Base-by-base conservation (phyloP, 1,284 basidiomycete species). In the Schizophyllum amplum region DNA sequence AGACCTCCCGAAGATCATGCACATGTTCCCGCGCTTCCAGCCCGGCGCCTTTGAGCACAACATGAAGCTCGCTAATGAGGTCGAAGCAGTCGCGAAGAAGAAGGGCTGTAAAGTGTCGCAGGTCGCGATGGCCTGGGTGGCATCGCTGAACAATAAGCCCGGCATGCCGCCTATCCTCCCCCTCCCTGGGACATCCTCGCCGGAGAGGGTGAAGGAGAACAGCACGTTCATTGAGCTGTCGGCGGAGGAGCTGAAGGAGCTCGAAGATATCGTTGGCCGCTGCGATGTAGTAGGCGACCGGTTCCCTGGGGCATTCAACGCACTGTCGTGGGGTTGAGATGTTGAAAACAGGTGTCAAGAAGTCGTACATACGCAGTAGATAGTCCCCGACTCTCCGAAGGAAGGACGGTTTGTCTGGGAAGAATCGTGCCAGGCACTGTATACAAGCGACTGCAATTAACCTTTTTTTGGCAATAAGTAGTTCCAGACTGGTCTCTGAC, bases 51-150 rank as follows among this genome's bases (percentile, higher is more conserved):
- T 84, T 59, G 70, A 75, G 52, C 71, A 80, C 63, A 88, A 88
- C 69, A 65, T 82, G 56, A 69, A 74, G 33, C 69, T 88, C 17
- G 81, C 83, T 2, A 74, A 83, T n/a, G 66, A 65, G 17, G 64
- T 83, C 47, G 65, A 73, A 26, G 67, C 62, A 13, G 69, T 86
- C 25, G 81, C 82, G 0, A 64, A 68, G 51, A 74, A 72, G 65
- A 82, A 80, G 67, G 73, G 72, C 0, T 65, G 82, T 24, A 80
- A 80, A 0, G 68, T 79, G 0, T 77, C 79, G 0, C 84, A 87
- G 66, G 70, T 89, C 13, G 74, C 76, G 27, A 72, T 89, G 33
- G 83, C 85, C 0, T 89, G 84, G 83, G 74, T 86, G 7, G 66
- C 71, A 23, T 66, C 72, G 1, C 72, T 77, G 51, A 78, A 75